Evolutionary conservation across 805 yeast species (phyloP).

Genomic region (Starmerella lactis-condensi): DNA sequence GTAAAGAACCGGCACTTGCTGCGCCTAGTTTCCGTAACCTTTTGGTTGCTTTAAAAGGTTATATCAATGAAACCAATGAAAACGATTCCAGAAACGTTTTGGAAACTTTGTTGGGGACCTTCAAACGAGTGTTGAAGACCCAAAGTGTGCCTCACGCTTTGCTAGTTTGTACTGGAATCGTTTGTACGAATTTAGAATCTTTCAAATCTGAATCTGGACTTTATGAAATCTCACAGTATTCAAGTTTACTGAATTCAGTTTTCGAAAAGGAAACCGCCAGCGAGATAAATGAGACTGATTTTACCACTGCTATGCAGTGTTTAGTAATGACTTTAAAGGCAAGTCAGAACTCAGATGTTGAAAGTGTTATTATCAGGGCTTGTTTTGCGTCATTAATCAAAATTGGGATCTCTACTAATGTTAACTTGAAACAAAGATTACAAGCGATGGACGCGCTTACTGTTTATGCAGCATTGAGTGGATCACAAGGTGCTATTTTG

Average conservation of each 20-base stretch:
- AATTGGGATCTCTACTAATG: neutral
- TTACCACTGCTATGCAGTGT: slow-evolving; percentile 41
- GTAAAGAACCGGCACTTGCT: slow-evolving; percentile 27
- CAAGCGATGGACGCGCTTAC: slow-evolving; percentile 8
- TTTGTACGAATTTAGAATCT: slow-evolving; percentile 9
- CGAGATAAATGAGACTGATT: slow-evolving; percentile 12
- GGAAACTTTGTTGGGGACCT: slow-evolving; percentile 9
- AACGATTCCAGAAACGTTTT: slow-evolving; percentile 17
- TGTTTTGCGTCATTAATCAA: slow-evolving; percentile 7
- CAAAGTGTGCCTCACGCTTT: slow-evolving; percentile 8
- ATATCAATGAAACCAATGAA: slow-evolving; percentile 26
- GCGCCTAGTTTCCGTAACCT: slow-evolving; percentile 35
- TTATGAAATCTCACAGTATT: neutral
- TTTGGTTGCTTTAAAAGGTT: slow-evolving; percentile 21
- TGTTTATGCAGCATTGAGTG: slow-evolving; percentile 10
- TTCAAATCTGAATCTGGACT: slow-evolving; percentile 6
- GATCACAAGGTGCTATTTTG: slow-evolving; percentile 2
- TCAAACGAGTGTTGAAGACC: slow-evolving; percentile 7
- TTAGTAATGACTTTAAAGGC: too few species aligned
- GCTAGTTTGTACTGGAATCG: slow-evolving; percentile 11
- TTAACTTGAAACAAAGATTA: neutral
- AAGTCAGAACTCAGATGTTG: slow-evolving; percentile 4
- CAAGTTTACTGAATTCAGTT: too few species aligned
- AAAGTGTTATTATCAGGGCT: slow-evolving; percentile 11
- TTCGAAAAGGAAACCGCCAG: too few species aligned